Base-by-base conservation (phyloP, 371 early-diverging fungal species). In the Dinochytrium kinnereticum region DNA sequence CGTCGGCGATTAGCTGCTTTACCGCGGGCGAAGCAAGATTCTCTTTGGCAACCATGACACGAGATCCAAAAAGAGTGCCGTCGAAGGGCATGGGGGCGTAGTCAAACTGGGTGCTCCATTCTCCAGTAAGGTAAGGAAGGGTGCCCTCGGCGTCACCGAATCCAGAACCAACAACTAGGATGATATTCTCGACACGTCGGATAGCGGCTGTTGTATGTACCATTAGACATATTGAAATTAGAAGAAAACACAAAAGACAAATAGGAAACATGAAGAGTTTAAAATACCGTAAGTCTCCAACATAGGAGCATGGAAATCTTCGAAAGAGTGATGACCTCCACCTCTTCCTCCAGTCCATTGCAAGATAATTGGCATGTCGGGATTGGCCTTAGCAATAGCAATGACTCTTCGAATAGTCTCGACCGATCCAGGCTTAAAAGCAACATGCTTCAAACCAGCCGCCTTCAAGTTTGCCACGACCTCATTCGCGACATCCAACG, bases 301-400 rank as follows among this genome's bases (percentile, higher is more conserved):
- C 74, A 97, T 93, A 64, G 96, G 96, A 75, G 91, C 90, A 79
- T 96, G 96, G 84, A 95, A 92, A 81, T 97, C 98, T 84, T 97
- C 98, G 71, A 93, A 97, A 71, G 92, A 91, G 90, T 97, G 98
- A 82, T 97, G 98, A 39, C 98, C 98, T 81, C 98, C 98, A 50
- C 93, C 96, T 81, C 98, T 93, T 53, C 96, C 98, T 84, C 98
- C 96, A 59, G 98, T 97, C 98, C 98, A 97, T 80, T 97, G 95
- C 78, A 97, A 86, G 39, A 96, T 89, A 61, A 97, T 87, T 33
- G 96, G 93, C 91, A 96, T 93, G 57, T 91, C 90, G 28, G 95
- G 95, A 80, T 95, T 92, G 64, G 90, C 88, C 79, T 93, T 91
- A 57, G 96, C 98, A 78, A 97, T 97, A 49, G 90, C 86, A 69